Percentiles rank a stretch among this genome's conserved stretches.
Evolutionary conservation across 208 protist genomes (phyloP).

Genomic region (Leishmania braziliensis): DNA sequence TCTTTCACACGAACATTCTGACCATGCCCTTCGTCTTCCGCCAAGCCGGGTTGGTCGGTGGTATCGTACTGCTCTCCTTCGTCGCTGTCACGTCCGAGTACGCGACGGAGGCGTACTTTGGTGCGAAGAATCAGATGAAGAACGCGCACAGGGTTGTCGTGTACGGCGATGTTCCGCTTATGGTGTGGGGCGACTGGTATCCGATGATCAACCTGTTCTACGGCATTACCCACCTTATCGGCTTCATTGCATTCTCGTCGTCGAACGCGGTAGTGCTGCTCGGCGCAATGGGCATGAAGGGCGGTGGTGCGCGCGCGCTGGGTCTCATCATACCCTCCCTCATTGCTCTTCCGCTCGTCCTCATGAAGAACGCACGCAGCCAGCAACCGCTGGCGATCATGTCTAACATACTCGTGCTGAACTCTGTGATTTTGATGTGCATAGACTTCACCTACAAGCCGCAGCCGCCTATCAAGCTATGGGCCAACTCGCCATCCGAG

Average conservation of each 20-base stretch:
- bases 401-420: conserved; percentile 48
- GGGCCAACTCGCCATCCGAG: conserved; percentile 35
- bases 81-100: conserved; percentile 56
- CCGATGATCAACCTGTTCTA: conserved; percentile 60
- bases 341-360: conserved; percentile 47
- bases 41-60: conserved; percentile 49
- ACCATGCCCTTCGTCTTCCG: conserved; percentile 60
- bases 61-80: conserved; percentile 47
- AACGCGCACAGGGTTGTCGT: conserved; percentile 42
- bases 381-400: conserved; percentile 49
- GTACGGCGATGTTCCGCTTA: conserved; percentile 50
- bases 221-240: conserved; percentile 54
- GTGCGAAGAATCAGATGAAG: conserved; percentile 58
- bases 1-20: conserved; percentile 62
- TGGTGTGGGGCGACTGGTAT: conserved; percentile 51
- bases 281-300: conserved; percentile 45
- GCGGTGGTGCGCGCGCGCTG: conserved; percentile 38
- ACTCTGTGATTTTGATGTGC: conserved; percentile 48
- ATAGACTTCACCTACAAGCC: conserved; percentile 48
- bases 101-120: conserved; percentile 60
- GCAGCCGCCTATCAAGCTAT: conserved; percentile 35
- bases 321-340: conserved; percentile 48
- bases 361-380: conserved; percentile 51
- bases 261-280: conserved; percentile 54
- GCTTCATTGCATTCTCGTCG: conserved; percentile 54